These are phyloP conservation scores for Potentilla sterilis DNA, from an alignment of 306 rosid species.

Conservation along the genomic window DNA sequence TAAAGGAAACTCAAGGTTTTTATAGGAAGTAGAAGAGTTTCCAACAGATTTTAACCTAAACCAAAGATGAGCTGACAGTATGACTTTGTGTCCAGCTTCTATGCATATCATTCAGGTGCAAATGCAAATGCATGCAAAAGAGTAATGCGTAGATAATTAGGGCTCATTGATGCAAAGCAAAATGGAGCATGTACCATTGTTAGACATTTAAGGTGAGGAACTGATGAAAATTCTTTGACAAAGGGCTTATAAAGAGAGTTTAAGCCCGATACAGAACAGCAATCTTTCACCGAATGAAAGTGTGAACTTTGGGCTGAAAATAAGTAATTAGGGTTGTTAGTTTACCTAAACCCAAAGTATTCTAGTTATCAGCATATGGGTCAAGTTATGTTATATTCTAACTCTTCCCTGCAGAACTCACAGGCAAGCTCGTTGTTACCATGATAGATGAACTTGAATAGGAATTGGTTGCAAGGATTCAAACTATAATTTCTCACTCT, in stretches of 20 bases:
- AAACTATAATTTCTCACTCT: background rate
- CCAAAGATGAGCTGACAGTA: background rate
- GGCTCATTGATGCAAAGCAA: background rate
- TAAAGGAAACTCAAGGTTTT: background rate
- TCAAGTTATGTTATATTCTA: background rate
- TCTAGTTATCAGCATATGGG: background rate
- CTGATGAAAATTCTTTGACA: background rate
- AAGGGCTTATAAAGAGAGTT: background rate
- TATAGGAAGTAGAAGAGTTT: background rate
- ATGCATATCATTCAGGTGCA: slow-evolving; percentile 14
- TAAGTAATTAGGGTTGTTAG: background rate
- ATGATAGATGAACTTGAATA: background rate
- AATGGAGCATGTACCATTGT: background rate
- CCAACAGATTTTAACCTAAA: background rate
- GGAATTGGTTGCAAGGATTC: background rate
- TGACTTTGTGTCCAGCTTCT: background rate
- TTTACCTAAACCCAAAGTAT: background rate
- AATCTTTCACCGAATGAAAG: background rate
- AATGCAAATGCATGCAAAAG: background rate
- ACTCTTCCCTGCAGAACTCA: background rate
- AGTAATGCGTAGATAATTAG: background rate
- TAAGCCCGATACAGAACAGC: background rate
- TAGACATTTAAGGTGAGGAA: background rate
- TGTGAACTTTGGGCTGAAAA: background rate
- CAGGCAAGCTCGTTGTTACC: background rate